Percentiles rank a stretch among this genome's conserved stretches.
Conservation (phyloP, 2,329 filamentous ascomycete genomes). For the Aspergillus piperis region DNA sequence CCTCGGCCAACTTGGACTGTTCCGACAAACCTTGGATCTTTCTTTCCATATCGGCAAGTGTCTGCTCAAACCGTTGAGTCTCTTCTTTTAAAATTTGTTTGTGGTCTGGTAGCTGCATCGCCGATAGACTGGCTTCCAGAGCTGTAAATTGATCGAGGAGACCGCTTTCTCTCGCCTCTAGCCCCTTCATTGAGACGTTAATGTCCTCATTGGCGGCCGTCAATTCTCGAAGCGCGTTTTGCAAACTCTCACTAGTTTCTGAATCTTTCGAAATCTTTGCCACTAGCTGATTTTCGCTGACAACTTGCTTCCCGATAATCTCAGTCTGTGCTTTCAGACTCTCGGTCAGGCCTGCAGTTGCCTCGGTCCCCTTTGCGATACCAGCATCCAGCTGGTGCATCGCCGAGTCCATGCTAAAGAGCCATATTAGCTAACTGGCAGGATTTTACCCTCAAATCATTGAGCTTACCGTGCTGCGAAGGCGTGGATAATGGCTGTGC, state of each 20-base stretch:
- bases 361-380: conserved; percentile 19
- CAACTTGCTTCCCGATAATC: conserved; percentile 21
- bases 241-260: conserved; percentile 20
- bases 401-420: conserved; percentile 26
- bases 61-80: conserved; percentile 23
- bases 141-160: conserved; percentile 34
- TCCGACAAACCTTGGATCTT: conserved; percentile 26
- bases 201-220: conserved; percentile 24
- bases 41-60: conserved; percentile 29
- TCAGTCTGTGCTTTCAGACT: conserved; percentile 27
- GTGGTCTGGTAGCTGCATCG: conserved; percentile 23
- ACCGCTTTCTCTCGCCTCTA: conserved; percentile 23
- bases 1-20: conserved; percentile 19
- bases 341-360: conserved; percentile 16
- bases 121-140: conserved; percentile 22
- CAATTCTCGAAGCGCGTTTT: conserved; percentile 22
- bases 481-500: conserved; percentile 18
- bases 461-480: conserved; percentile 28
- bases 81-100: conserved; percentile 25
- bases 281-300: conserved; percentile 19
- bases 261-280: conserved; percentile 26
- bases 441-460: no score
- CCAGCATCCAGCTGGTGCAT: conserved; percentile 17
- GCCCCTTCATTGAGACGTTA: conserved; percentile 21
- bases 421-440: neutral